Evolutionary conservation across 345 rosid species (phyloP).

Genomic region (Kandelia obovata): DNA sequence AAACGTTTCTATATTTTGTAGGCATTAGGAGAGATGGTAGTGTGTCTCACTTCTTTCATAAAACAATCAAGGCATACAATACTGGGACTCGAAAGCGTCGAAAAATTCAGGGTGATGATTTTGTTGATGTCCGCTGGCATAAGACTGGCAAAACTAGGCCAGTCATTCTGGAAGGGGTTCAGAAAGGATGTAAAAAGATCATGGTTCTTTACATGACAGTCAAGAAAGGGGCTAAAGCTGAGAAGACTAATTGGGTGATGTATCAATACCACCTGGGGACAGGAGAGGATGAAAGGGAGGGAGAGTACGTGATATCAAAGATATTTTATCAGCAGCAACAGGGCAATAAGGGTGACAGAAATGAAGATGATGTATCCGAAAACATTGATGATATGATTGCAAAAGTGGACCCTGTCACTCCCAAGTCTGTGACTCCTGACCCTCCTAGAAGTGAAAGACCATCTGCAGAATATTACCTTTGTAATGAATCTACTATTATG

Average conservation of each 20-base stretch:
- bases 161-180: slow-evolving; percentile 70
- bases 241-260: slow-evolving; percentile 95
- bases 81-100: slow-evolving; percentile 93
- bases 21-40: slow-evolving; percentile 83
- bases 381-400: slow-evolving; percentile 29
- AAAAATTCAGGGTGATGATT: slow-evolving; percentile 74
- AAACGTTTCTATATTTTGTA: slow-evolving; percentile 13
- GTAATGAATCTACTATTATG: slow-evolving; percentile 20
- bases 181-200: slow-evolving; percentile 79
- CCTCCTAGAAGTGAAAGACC: slow-evolving; percentile 47
- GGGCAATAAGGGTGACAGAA: slow-evolving; percentile 49
- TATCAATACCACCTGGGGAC: slow-evolving; percentile 93
- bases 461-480: slow-evolving; percentile 32
- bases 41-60: slow-evolving; percentile 75
- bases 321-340: slow-evolving; percentile 73
- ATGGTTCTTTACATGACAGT: slow-evolving; percentile 75
- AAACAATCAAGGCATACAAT: slow-evolving; percentile 82
- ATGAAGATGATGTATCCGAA: slow-evolving; percentile 48
- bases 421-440: slow-evolving; percentile 64
- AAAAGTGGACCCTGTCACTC: slow-evolving; percentile 68
- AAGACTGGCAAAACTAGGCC: slow-evolving; percentile 91
- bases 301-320: slow-evolving; percentile 76
- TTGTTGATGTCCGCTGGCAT: slow-evolving; percentile 93
- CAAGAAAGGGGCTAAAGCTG: slow-evolving; percentile 61
- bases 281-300: slow-evolving; percentile 80